phyloP scores from a whole-genome alignment of 2,329 filamentous ascomycete genomes.

The Microascus cirrosus region DNA sequence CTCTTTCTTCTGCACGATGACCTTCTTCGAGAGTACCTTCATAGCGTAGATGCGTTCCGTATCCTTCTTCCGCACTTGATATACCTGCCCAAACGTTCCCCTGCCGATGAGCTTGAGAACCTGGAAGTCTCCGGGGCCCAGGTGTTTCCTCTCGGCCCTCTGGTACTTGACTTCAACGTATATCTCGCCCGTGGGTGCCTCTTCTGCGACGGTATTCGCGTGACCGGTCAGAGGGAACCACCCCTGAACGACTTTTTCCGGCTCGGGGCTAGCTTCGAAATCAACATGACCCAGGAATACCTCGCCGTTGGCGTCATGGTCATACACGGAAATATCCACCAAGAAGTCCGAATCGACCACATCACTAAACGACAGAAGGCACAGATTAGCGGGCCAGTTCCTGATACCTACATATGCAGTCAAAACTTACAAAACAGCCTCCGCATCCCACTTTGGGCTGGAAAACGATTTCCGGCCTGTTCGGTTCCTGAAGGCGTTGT shows the following conservation, averaged over 20 bases:
- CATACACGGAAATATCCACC: constrained; percentile 89
- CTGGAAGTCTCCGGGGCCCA: constrained; percentile 90
- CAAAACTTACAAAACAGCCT: constrained; percentile 79
- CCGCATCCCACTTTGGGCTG: constrained; percentile 89
- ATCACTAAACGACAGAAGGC: constrained; percentile 47
- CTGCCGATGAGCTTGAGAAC: constrained; percentile 95
- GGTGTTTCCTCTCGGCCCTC: constrained; percentile 77
- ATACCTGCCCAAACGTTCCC: constrained; percentile 96
- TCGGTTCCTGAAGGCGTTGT: constrained; percentile 47
- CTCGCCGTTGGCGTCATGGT: constrained; percentile 67
- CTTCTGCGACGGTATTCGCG: constrained; percentile 57
- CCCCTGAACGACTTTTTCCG: constrained; percentile 60
- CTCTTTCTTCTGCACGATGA: constrained; percentile 99
- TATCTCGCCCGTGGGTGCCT: constrained; percentile 75
- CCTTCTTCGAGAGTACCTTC: constrained; percentile 99
- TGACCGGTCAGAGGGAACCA: constrained; percentile 80
- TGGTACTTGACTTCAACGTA: constrained; percentile 81
- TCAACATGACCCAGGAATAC: constrained; percentile 79
- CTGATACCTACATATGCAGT: neutral
- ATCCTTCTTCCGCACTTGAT: constrained; percentile 96
- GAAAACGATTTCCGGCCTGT: constrained; percentile 51
- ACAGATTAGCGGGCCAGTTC: neutral
- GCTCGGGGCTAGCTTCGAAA: constrained; percentile 57
- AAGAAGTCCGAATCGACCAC: constrained; percentile 85
- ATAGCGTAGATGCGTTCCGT: constrained; percentile 95